A percentile compares a stretch with the other conserved stretches of the same genome.
Evolutionary conservation across 306 rosid species (phyloP).

Genomic region (Vigna trinervia): DNA sequence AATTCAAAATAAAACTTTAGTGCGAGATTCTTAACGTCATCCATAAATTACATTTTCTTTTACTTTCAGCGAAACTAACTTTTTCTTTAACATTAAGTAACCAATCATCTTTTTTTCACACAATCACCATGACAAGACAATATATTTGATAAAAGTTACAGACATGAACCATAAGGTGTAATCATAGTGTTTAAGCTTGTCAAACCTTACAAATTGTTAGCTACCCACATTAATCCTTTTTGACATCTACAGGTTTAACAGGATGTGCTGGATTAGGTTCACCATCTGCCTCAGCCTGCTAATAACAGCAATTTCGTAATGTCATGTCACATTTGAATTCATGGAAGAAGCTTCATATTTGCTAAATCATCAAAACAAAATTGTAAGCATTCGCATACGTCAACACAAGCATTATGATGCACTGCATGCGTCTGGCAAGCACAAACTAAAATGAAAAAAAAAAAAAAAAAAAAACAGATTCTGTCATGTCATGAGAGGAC

Average conservation of each 20-base stretch:
- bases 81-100: not conserved
- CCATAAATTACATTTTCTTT: not conserved
- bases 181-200: constrained; percentile 6
- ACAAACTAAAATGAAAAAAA: not conserved
- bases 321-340: constrained; percentile 29
- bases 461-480: not conserved
- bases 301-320: constrained; percentile 34
- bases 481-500: not conserved
- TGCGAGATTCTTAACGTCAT: not conserved
- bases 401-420: constrained; percentile 1
- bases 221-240: constrained; percentile 59
- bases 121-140: not conserved
- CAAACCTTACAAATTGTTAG: constrained; percentile 10
- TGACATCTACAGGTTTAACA: constrained; percentile 49
- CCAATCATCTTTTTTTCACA: not conserved
- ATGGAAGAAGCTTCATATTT: constrained; percentile 34
- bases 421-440: constrained; percentile 23
- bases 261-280: constrained; percentile 49
- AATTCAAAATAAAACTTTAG: not conserved
- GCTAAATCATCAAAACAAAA: constrained; percentile 24
- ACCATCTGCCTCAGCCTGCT: constrained; percentile 58
- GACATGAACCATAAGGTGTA: not conserved
- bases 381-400: constrained; percentile 6
- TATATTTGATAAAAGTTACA: constrained; percentile 7
- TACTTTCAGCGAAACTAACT: too few relatives aligned